These are phyloP conservation scores for Syzygium syzygioides DNA, from an alignment of 441 rosid genomes.

Conservation along the genomic window DNA sequence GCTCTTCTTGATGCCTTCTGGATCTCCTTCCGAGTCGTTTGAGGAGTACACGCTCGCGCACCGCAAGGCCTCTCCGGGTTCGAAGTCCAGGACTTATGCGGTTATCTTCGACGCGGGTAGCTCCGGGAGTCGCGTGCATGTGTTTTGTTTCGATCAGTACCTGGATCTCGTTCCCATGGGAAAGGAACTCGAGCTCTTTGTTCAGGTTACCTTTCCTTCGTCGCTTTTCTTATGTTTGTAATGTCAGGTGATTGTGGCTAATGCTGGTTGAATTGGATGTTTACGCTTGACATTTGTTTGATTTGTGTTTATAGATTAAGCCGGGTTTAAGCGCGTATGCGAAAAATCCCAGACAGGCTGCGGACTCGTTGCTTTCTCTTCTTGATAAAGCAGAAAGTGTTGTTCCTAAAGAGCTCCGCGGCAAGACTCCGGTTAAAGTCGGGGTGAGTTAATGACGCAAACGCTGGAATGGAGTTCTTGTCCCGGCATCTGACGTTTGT, in stretches of 20 bases:
- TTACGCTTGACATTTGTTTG: conserved; percentile 1
- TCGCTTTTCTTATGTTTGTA: not conserved
- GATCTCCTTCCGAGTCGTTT: conserved; percentile 32
- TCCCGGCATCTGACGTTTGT: not conserved
- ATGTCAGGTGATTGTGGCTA: not conserved
- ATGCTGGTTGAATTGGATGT: not conserved
- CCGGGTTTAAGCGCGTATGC: conserved; percentile 88
- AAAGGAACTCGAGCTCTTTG: conserved; percentile 81
- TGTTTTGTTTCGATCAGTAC: conserved; percentile 78
- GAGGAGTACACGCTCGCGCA: conserved; percentile 27
- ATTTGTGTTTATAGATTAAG: conserved; percentile 38
- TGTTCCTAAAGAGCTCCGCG: conserved; percentile 66
- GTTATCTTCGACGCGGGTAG: conserved; percentile 96
- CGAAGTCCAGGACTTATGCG: conserved; percentile 46
- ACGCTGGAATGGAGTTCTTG: not conserved
- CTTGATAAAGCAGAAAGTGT: conserved; percentile 75
- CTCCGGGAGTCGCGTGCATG: conserved; percentile 96
- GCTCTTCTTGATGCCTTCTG: conserved; percentile 55
- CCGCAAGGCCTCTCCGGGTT: conserved; percentile 35
- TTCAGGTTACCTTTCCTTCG: conserved; percentile 37
- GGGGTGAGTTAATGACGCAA: conserved; percentile 52
- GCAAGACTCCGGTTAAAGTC: conserved; percentile 86
- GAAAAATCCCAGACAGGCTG: conserved; percentile 63
- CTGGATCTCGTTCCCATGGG: conserved; percentile 88
- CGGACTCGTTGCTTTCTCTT: conserved; percentile 54